These are phyloP conservation scores for Juglanconis sp. DNA, from an alignment of 2,329 filamentous ascomycete species.

Conservation along the genomic window DNA sequence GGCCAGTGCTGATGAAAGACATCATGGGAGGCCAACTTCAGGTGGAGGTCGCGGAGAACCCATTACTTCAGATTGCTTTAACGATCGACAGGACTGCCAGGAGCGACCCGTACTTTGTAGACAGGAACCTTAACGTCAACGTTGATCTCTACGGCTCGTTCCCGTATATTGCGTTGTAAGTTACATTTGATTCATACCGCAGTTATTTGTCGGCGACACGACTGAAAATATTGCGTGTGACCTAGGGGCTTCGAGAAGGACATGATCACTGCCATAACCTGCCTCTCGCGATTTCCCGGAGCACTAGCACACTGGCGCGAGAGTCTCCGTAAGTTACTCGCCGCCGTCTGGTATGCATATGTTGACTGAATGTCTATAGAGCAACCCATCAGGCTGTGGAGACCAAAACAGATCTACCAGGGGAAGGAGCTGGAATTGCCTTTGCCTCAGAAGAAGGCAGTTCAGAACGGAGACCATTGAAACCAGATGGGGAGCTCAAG, in stretches of 20 bases:
- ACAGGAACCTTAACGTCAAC: not conserved
- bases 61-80: not conserved
- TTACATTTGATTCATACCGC: not conserved
- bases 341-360: not conserved
- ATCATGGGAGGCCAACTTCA: not conserved
- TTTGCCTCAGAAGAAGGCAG: no score
- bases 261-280: not conserved
- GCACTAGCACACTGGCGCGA: not conserved
- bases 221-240: not conserved
- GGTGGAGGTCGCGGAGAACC: not conserved
- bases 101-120: not conserved
- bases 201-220: no score
- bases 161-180: not conserved
- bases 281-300: not conserved
- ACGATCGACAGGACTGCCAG: not conserved
- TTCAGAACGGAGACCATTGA: no score
- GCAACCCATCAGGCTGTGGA: not conserved
- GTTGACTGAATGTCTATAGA: not conserved
- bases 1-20: conserved; percentile 19
- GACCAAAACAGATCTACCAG: not conserved
- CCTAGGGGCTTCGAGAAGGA: not conserved
- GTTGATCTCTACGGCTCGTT: not conserved
- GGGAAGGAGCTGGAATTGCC: no score
- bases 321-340: not conserved
- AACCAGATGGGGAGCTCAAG: no score